phyloP scores from a whole-genome alignment of 371 early-diverging fungal genomes.

The Lichtheimia ornata region DNA sequence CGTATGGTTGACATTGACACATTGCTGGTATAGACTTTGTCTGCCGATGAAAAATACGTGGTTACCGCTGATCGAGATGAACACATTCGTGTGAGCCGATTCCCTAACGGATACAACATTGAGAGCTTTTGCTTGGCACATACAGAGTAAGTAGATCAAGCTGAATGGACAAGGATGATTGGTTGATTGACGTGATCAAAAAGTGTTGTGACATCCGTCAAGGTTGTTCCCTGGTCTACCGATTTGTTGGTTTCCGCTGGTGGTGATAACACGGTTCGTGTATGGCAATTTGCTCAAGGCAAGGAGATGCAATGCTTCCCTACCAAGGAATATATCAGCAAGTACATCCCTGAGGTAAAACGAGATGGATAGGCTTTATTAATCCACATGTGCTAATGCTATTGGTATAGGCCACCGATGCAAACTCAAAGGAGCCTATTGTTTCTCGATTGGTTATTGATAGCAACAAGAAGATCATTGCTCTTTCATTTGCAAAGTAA shows the following conservation, averaged over 20 bases:
- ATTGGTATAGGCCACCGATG: slow-evolving; percentile 33
- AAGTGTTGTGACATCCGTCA: slow-evolving; percentile 70
- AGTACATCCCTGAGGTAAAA: slow-evolving; percentile 41
- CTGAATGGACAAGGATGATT: neutral
- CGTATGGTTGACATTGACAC: neutral
- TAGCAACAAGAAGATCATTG: slow-evolving; percentile 18
- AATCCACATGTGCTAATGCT: neutral
- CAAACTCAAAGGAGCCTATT: slow-evolving; percentile 46
- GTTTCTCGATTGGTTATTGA: slow-evolving; percentile 26
- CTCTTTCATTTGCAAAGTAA: slow-evolving; percentile 47
- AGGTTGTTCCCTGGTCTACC: slow-evolving; percentile 50
- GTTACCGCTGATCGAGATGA: slow-evolving; percentile 96
- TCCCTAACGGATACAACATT: slow-evolving; percentile 89
- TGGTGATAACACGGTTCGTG: slow-evolving; percentile 80
- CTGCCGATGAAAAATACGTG: slow-evolving; percentile 64
- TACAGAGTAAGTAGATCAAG: slow-evolving; percentile 59
- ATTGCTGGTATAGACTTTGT: slow-evolving; percentile 38
- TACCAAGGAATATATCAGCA: slow-evolving; percentile 43
- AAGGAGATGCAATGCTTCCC: slow-evolving; percentile 40
- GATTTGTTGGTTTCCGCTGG: slow-evolving; percentile 77
- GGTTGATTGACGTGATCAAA: neutral
- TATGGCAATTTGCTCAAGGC: slow-evolving; percentile 75
- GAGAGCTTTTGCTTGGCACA: slow-evolving; percentile 92
- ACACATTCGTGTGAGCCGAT: slow-evolving; percentile 89
- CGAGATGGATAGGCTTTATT: neutral